Evolutionary conservation across 768 basidiomycete species (phyloP).

Genomic region (Leccinellum rugosiceps): DNA sequence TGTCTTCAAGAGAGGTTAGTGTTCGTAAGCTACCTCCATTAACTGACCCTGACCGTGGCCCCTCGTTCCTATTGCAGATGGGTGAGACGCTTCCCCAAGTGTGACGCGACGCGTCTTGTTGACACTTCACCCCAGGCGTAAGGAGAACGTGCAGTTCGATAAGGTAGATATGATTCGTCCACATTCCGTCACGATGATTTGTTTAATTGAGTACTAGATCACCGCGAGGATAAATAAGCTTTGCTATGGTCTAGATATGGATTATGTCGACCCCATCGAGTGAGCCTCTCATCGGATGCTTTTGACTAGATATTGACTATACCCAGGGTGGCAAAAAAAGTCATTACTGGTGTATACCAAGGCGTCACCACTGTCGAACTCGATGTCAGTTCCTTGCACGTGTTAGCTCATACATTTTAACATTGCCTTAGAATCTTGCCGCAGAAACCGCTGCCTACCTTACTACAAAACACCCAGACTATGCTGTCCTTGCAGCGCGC

Average conservation of each 20-base stretch:
- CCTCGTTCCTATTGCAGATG: slow-evolving; percentile 36
- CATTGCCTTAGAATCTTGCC: slow-evolving; percentile 72
- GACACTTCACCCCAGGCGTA: slow-evolving; percentile 49
- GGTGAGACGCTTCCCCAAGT: slow-evolving; percentile 32
- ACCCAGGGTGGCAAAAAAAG: slow-evolving; percentile 82
- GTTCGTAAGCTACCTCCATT: neutral
- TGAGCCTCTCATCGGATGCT: neutral
- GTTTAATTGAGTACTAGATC: slow-evolving; percentile 48
- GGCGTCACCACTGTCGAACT: slow-evolving; percentile 97
- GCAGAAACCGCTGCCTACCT: slow-evolving; percentile 97
- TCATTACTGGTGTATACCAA: slow-evolving; percentile 88
- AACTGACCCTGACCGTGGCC: slow-evolving; percentile 6
- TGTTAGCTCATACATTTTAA: slow-evolving; percentile 4
- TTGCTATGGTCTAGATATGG: slow-evolving; percentile 91
- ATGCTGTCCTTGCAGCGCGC: slow-evolving; percentile 96
- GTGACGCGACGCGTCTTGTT: slow-evolving; percentile 25
- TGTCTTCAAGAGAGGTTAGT: slow-evolving; percentile 58
- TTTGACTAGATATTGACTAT: slow-evolving; percentile 4
- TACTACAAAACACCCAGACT: slow-evolving; percentile 96
- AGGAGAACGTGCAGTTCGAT: slow-evolving; percentile 91
- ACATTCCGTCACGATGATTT: slow-evolving; percentile 12
- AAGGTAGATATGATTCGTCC: slow-evolving; percentile 55
- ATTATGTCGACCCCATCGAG: slow-evolving; percentile 94
- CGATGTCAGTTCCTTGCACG: slow-evolving; percentile 58
- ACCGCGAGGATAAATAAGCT: slow-evolving; percentile 85